Conservation (phyloP, 768 basidiomycete species). For the Wakefieldia striispora region DNA sequence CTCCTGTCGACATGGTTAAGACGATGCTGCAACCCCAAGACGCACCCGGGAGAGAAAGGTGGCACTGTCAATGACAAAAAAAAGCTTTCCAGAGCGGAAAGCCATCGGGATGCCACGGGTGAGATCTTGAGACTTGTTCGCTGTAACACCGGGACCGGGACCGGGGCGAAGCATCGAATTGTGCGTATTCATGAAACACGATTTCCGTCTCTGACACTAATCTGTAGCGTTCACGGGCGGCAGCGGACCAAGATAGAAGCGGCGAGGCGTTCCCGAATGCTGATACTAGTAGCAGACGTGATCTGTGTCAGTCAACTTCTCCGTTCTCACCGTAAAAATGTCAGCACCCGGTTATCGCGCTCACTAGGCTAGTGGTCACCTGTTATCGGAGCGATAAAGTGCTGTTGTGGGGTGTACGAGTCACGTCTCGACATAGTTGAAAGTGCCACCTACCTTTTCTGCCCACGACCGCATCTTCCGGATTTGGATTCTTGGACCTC, state of each 20-base stretch:
- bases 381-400: neutral
- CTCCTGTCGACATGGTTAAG: neutral
- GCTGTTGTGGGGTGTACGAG: no score
- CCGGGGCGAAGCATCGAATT: conserved; percentile 18
- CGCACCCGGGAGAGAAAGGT: neutral
- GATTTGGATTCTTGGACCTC: neutral
- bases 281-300: neutral
- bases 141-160: conserved; percentile 12
- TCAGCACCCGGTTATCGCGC: conserved; percentile 7
- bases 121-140: no score
- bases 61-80: neutral
- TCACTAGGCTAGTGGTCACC: neutral
- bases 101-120: conserved; percentile 3
- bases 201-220: neutral
- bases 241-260: conserved; percentile 12
- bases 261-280: conserved; percentile 10
- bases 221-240: conserved; percentile 2
- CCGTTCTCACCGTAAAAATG: conserved; percentile 12
- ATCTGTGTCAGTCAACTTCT: conserved; percentile 1
- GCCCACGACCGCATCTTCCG: no score
- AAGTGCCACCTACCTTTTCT: no score
- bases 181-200: conserved; percentile 2
- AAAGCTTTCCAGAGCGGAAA: neutral
- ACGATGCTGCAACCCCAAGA: neutral
- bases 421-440: no score